Conservation (phyloP, 2,329 filamentous ascomycete species). For the Calonectria pauciramosa region DNA sequence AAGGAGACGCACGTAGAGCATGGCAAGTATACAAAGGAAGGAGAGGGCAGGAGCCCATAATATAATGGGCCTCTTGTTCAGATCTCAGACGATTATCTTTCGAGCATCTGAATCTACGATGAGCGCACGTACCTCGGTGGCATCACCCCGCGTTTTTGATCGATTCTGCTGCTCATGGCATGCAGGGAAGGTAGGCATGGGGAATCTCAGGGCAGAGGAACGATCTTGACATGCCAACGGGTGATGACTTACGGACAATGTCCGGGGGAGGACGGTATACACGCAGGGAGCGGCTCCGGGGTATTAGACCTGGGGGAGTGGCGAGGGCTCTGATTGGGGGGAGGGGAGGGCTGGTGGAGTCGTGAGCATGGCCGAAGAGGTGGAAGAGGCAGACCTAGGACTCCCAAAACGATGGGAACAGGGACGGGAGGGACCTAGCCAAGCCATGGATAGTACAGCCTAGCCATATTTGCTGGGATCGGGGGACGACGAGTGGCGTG, state of each 20-base stretch:
- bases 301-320: conserved; percentile 15
- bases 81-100: conserved; percentile 31
- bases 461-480: neutral
- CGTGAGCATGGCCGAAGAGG: neutral
- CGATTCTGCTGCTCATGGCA: conserved; percentile 27
- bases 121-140: conserved; percentile 31
- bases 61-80: conserved; percentile 27
- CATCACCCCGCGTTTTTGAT: conserved; percentile 36
- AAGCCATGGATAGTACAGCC: conserved; percentile 21
- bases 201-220: conserved; percentile 15
- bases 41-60: conserved; percentile 18
- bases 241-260: conserved; percentile 28
- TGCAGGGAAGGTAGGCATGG: conserved; percentile 29
- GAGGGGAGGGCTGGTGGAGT: conserved; percentile 10
- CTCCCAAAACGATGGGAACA: conserved; percentile 3
- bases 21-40: neutral
- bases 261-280: conserved; percentile 17
- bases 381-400: neutral
- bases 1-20: neutral
- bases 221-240: conserved; percentile 27
- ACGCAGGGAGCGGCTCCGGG: conserved; percentile 40
- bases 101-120: conserved; percentile 30
- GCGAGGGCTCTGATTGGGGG: conserved; percentile 15
- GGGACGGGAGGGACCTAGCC: conserved; percentile 16
- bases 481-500: conserved; percentile 19